phyloP scores from a whole-genome alignment of 2,329 filamentous ascomycete genomes.

The Penicillium sp. region DNA sequence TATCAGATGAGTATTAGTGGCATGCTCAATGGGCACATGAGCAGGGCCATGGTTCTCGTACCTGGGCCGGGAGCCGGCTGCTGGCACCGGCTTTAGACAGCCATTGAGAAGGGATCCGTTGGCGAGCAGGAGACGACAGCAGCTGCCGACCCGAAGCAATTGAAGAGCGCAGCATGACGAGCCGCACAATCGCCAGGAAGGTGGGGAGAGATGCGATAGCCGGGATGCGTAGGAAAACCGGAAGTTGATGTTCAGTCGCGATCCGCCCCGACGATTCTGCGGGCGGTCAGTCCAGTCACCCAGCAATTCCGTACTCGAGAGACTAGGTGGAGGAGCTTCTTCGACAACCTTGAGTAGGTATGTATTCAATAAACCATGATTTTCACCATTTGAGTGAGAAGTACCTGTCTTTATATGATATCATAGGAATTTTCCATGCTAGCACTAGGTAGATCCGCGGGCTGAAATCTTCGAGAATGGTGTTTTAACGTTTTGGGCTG shows the following conservation, averaged over 20 bases:
- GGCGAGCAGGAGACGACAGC: conserved; percentile 42
- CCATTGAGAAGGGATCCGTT: conserved; percentile 47
- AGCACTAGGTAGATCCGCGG: no score
- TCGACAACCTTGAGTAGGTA: no score
- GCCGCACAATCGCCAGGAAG: conserved; percentile 44
- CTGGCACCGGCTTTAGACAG: conserved; percentile 40
- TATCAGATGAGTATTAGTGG: conserved; percentile 26
- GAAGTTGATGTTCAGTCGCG: conserved; percentile 41
- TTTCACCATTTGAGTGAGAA: no score
- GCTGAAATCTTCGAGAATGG: no score
- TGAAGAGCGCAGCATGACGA: conserved; percentile 59
- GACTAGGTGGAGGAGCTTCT: not conserved
- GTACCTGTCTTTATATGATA: no score
- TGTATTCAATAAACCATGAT: no score
- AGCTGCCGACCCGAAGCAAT: conserved; percentile 51
- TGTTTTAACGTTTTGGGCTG: no score
- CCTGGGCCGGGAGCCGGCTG: conserved; percentile 46
- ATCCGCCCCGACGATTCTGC: conserved; percentile 41
- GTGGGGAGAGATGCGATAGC: conserved; percentile 28
- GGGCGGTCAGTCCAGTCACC: conserved; percentile 30
- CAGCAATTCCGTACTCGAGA: conserved; percentile 3
- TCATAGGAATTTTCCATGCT: no score
- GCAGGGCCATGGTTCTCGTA: conserved; percentile 28
- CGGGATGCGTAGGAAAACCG: conserved; percentile 33
- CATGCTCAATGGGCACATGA: conserved; percentile 8